phyloP scores from a whole-genome alignment of 78 protist genomes.

The Pigoraptor vietnamica region DNA sequence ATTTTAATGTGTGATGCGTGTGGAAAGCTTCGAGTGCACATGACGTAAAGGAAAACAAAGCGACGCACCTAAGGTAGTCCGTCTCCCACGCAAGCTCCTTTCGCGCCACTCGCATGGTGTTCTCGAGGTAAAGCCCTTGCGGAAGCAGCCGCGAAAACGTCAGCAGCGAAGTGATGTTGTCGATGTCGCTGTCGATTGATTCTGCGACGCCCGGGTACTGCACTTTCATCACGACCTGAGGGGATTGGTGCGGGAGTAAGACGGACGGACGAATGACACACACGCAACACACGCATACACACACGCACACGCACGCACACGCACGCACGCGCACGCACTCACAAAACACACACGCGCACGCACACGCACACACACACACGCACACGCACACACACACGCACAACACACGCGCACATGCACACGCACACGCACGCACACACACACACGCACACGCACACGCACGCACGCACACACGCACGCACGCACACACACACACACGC shows the following conservation, averaged over 20 bases:
- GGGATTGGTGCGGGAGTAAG: too few relatives aligned
- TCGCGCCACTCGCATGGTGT: slow-evolving; percentile 46
- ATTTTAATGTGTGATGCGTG: background rate
- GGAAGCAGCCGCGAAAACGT: slow-evolving; percentile 56
- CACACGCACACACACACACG: background rate
- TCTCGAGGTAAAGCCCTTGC: slow-evolving; percentile 68
- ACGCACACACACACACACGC: background rate
- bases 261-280: too few relatives aligned
- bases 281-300: background rate
- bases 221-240: slow-evolving; percentile 72
- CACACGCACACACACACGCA: slow-evolving; percentile 5
- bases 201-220: slow-evolving; percentile 83
- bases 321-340: background rate
- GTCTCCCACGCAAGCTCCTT: slow-evolving; percentile 66
- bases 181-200: slow-evolving; percentile 68
- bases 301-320: background rate
- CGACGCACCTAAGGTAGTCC: slow-evolving; percentile 45
- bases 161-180: slow-evolving; percentile 38
- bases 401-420: background rate
- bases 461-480: background rate
- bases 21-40: background rate
- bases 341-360: background rate
- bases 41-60: background rate
- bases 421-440: background rate
- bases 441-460: background rate